Evolutionary conservation across 148 eudicot species (phyloP), one percentile per base, ranked within the genome.

Genomic region (Tetragonia tetragonoides): DNA sequence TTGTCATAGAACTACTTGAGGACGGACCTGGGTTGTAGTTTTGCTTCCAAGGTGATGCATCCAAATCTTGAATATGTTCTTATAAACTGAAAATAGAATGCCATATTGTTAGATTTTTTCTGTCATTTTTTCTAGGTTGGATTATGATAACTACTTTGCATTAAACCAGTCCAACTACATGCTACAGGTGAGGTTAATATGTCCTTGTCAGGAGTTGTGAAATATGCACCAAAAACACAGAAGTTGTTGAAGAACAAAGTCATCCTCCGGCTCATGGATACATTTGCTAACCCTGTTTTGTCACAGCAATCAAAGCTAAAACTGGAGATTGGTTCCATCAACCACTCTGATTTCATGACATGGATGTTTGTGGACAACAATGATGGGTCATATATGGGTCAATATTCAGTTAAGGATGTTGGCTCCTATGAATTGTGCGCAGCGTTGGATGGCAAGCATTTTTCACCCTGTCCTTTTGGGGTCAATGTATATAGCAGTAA

Each of bases 401-500:
- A 72, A 53, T 95, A 87, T 81, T 44, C 87, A 81, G 86, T 82
- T 10, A 83, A 90, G 66, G 92, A 86, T 69, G 81, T 84, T 70
- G 98, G 93, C 37, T 81, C 86, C 16, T 93, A 90, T 78, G 95
- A 95, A 85, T 47, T 95, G 18, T 91, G 97, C 77, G 89, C 85
- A 77, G 82, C 91, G 38, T 90, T 87, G 76, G 87, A 86, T 60
- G 91, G 90, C 51, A 68, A 81, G 3, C 87, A 70, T 57, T 83
- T 95, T 77, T 66, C 73, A 46, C 95, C 99, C 14, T 93, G 93
- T 54, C 95, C 98, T 24, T 86, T 88, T 63, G 93, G 93, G 44
- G 90, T 93, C 53, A 79, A 88, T 82, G 98, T 82, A 41, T 86
- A 90, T 72, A 77, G 85, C 71, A 76, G 99, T 95, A 88, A 93